phyloP scores from a whole-genome alignment of 2,329 filamentous ascomycete species.

The Periconia digitata region DNA sequence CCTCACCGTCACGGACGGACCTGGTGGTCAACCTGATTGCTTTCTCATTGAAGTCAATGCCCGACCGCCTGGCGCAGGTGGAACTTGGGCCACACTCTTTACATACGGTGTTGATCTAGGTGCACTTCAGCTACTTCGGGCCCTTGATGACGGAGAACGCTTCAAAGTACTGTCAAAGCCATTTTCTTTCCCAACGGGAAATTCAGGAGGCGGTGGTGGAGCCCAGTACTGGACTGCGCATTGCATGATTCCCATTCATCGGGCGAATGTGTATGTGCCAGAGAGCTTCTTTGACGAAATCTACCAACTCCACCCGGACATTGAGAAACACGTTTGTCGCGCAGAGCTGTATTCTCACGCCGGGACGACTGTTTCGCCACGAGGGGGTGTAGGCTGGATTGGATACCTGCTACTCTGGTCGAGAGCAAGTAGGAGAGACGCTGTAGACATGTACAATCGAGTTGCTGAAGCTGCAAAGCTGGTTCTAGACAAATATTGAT shows the following conservation, averaged over 20 bases:
- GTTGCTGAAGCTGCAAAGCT: neutral
- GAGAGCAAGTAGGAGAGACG: neutral
- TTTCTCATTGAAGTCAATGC: slow-evolving; percentile 1
- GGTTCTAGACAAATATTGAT: neutral
- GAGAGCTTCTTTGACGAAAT: neutral
- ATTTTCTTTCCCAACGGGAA: neutral
- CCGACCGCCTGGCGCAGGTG: neutral
- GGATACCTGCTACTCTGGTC: neutral
- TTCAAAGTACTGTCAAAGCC: neutral
- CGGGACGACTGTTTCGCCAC: neutral
- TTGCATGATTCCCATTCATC: neutral
- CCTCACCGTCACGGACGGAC: neutral
- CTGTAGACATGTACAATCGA: neutral
- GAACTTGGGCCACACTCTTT: neutral
- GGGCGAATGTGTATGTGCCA: neutral
- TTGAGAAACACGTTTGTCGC: neutral
- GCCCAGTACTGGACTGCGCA: neutral
- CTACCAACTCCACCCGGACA: neutral
- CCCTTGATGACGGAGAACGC: neutral
- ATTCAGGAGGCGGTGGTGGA: neutral
- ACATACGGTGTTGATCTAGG: neutral
- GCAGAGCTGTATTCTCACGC: neutral
- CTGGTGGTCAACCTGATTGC: neutral
- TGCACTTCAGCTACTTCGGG: neutral
- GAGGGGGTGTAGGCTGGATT: neutral